Base-by-base conservation (phyloP, 2,329 filamentous ascomycete genomes). In the Talaromyces marneffei region DNA sequence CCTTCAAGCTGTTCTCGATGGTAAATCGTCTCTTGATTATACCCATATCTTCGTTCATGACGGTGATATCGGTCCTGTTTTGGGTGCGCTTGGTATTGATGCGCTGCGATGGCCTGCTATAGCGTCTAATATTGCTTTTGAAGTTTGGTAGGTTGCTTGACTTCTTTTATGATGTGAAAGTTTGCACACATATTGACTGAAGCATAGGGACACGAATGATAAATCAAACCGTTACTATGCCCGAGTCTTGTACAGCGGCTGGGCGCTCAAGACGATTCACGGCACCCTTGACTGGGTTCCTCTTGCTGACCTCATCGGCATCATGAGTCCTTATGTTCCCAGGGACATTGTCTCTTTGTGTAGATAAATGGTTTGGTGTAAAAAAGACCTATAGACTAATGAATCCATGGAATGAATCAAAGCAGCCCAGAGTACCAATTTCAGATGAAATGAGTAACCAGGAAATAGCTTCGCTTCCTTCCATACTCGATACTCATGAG, bases 41-140 rank as follows among this genome's bases (percentile, higher is more conserved):
- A 70, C 68, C 12, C 73, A 77, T 54, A 68, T 63, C 6, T 77
- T 77, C 35, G 63, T 75, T 4, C 74, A 77, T 39, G 75, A 77
- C 61, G 74, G 74, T 1, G 75, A 77, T 58, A 68, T 77, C 2
- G 73, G 73, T 7, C 74, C 73, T 8, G 60, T 75, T 3, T 60
- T 75, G 8, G 73, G 73, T 3, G 67, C 74, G 2, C 33, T 77
- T 42, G 74, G 74, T 0, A 75, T 76, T 23, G 66, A 66, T 7
- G 66, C 66, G 12, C 65, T 77, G 14, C 70, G 74, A n/a, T 77
- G 74, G 74, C 74, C 74, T 1, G 74, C 68, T 1, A 77, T 77
- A 74, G 74, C 63, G 18, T 71, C 72, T 0, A 77, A 76, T 35
- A 66, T 76, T 63, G 74, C 74, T 2, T 68, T 77, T 59, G 74